Evolutionary conservation across 371 early-diverging fungal genomes (phyloP).

Genomic region (Encephalitozoon cuniculi): DNA sequence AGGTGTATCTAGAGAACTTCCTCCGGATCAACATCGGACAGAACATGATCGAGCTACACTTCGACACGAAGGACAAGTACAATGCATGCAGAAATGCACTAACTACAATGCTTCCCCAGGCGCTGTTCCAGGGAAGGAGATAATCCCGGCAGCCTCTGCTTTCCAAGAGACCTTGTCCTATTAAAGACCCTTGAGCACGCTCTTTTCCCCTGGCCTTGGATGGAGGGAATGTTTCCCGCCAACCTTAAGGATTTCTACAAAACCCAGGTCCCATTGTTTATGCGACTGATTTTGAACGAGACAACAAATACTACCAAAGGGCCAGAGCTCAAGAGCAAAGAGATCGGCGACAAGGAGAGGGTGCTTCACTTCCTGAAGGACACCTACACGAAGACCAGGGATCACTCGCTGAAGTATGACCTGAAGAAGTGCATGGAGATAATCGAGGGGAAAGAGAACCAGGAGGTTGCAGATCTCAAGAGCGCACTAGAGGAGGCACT

Average conservation of each 20-base stretch:
- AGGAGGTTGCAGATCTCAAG: conserved; percentile 52
- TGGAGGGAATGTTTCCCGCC: neutral
- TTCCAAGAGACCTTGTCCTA: neutral
- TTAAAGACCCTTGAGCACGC: neutral
- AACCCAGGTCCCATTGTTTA: conserved; percentile 19
- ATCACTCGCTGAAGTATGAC: conserved; percentile 59
- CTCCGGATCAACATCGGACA: conserved; percentile 5
- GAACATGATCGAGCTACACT: conserved; percentile 23
- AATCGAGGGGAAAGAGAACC: conserved; percentile 61
- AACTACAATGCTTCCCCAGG: conserved; percentile 10
- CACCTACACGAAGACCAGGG: conserved; percentile 41
- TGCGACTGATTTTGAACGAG: conserved; percentile 50
- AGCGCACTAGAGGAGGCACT: conserved; percentile 50
- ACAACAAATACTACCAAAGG: conserved; percentile 55
- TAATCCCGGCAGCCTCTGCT: neutral
- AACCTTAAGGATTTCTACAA: neutral
- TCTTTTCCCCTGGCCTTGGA: neutral
- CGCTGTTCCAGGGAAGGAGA: neutral
- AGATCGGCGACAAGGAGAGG: conserved; percentile 39
- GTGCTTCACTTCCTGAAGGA: conserved; percentile 46
- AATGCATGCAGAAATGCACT: conserved; percentile 1
- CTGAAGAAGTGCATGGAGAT: conserved; percentile 58
- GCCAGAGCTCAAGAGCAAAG: neutral
- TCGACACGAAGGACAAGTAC: conserved; percentile 40
- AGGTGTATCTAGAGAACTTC: conserved; percentile 15